phyloP scores from a whole-genome alignment of 106 monocot genomes.

The Acorus gramineus region DNA sequence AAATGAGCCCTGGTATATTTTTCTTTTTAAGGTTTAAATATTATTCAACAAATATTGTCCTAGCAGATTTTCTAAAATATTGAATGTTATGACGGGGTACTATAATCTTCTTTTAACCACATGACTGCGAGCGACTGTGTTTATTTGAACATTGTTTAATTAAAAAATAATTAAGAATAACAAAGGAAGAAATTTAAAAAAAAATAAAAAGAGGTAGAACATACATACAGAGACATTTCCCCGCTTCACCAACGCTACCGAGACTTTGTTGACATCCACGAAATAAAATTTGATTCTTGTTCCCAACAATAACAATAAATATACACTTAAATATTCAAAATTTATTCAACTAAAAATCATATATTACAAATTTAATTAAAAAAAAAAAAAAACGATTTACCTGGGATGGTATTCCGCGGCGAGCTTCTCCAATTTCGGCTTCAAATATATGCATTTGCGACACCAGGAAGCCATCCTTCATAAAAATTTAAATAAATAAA shows the following conservation, averaged over 20 bases:
- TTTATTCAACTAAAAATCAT: no score
- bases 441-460: slow-evolving; percentile 90
- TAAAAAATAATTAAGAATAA: not conserved
- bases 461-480: slow-evolving; percentile 88
- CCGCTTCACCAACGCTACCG: slow-evolving; percentile 75
- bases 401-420: slow-evolving; percentile 65
- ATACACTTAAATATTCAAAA: no score
- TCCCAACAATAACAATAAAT: no score
- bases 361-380: not conserved
- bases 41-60: no score
- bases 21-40: no score
- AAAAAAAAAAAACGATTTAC: slow-evolving; percentile 10
- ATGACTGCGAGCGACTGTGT: no score
- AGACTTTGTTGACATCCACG: slow-evolving; percentile 88
- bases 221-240: slow-evolving; percentile 86
- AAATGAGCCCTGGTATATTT: no score
- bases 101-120: no score
- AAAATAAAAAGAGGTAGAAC: slow-evolving; percentile 6
- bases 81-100: no score
- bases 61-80: no score
- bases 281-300: slow-evolving; percentile 72
- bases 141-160: not conserved
- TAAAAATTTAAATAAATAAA: slow-evolving; percentile 6
- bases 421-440: slow-evolving; percentile 87
- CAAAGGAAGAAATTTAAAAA: not conserved